These are phyloP conservation scores for Colletotrichum orbiculare DNA, from an alignment of 2,329 filamentous ascomycete species.

Conservation along the genomic window DNA sequence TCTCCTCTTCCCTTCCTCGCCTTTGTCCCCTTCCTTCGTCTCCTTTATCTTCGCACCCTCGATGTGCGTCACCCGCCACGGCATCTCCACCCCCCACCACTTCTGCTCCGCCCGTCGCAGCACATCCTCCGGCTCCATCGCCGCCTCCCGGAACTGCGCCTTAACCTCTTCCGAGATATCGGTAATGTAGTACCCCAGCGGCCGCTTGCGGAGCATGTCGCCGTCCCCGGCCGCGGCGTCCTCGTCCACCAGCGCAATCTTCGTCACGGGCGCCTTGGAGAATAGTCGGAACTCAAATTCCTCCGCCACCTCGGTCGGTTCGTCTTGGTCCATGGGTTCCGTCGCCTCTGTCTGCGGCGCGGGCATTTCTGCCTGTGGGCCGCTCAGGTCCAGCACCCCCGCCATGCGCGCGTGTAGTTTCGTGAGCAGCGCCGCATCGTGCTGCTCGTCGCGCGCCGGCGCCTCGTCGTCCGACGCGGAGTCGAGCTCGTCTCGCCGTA, in stretches of 20 bases:
- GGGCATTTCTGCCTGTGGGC: slow-evolving; percentile 35
- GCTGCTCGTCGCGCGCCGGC: slow-evolving; percentile 44
- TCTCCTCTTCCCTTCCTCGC: slow-evolving; percentile 49
- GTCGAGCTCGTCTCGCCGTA: slow-evolving; percentile 65
- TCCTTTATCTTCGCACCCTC: slow-evolving; percentile 17
- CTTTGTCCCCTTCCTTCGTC: slow-evolving; percentile 8
- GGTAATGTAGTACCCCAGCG: slow-evolving; percentile 62
- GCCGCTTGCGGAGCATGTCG: slow-evolving; percentile 50
- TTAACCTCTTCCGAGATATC: slow-evolving; percentile 49
- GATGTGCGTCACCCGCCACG: slow-evolving; percentile 67
- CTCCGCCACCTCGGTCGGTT: slow-evolving; percentile 43
- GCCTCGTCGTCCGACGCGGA: slow-evolving; percentile 46
- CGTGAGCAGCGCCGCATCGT: slow-evolving; percentile 53
- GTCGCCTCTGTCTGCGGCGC: slow-evolving; percentile 20
- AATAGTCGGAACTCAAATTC: slow-evolving; percentile 71
- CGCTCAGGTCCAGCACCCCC: slow-evolving; percentile 55
- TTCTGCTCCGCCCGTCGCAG: slow-evolving; percentile 53
- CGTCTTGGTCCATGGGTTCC: slow-evolving; percentile 29
- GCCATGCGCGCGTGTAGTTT: slow-evolving; percentile 61
- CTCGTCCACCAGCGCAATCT: slow-evolving; percentile 62
- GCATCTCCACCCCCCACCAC: slow-evolving; percentile 69
- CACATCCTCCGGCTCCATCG: slow-evolving; percentile 65
- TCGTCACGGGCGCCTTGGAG: slow-evolving; percentile 57
- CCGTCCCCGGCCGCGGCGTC: slow-evolving; percentile 49
- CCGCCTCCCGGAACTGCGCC: slow-evolving; percentile 55